phyloP scores from a whole-genome alignment of 345 rosid genomes.

The Eucalyptus regnans region DNA sequence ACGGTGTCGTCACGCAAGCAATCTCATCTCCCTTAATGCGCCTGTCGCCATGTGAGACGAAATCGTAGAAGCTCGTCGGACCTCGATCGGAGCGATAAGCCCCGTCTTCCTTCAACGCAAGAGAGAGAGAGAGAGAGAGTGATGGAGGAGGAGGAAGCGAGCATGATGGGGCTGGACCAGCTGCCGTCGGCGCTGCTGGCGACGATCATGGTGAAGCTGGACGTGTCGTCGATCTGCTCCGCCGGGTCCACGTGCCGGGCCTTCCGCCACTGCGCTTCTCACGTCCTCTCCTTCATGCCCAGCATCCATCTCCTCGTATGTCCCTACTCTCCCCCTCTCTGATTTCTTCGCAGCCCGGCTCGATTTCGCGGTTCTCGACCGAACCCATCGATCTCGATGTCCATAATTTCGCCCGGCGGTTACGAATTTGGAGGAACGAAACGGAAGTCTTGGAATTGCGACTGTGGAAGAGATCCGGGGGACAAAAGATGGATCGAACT shows the following conservation, averaged over 20 bases:
- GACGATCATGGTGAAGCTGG: conserved; percentile 68
- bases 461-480: neutral
- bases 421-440: neutral
- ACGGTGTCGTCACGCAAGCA: neutral
- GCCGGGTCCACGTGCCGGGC: conserved; percentile 54
- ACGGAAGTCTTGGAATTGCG: neutral
- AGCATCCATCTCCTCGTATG: conserved; percentile 62
- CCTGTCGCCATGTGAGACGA: too few relatives aligned
- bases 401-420: neutral
- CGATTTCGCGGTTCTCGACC: neutral
- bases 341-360: neutral
- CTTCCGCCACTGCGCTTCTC: conserved; percentile 41
- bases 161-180: conserved; percentile 37
- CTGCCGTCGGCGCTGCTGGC: conserved; percentile 58
- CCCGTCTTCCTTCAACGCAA: neutral
- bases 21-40: neutral
- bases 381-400: neutral
- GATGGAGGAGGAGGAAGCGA: neutral
- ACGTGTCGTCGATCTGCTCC: conserved; percentile 70
- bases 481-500: neutral
- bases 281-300: conserved; percentile 68
- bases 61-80: neutral
- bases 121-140: neutral
- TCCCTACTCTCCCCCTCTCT: neutral
- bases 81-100: neutral